Evolutionary conservation across 768 basidiomycete genomes (phyloP).

Genomic region (Glaciozyma martinii): DNA sequence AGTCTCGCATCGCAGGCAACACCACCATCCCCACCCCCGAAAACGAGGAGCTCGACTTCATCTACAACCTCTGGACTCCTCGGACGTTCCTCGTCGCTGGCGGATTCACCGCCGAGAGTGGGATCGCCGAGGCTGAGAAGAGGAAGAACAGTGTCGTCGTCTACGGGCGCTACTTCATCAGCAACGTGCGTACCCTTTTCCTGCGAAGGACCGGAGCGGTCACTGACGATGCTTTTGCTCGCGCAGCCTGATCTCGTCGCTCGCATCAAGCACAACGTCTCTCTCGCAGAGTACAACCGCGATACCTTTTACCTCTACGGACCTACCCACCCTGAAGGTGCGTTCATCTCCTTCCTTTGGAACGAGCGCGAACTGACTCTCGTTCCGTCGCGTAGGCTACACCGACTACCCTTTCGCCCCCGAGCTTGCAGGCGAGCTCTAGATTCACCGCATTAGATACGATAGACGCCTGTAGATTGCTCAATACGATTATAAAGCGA

Average conservation of each 20-base stretch:
- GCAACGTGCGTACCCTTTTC: neutral
- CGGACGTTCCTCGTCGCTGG: slow-evolving; percentile 8
- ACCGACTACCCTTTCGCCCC: slow-evolving; percentile 18
- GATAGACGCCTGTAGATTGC: no score
- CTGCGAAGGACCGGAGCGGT: neutral
- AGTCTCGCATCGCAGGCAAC: slow-evolving; percentile 33
- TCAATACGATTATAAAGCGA: no score
- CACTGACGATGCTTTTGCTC: neutral
- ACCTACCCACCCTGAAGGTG: neutral
- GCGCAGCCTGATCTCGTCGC: slow-evolving; percentile 19
- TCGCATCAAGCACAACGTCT: slow-evolving; percentile 14
- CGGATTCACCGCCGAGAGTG: neutral
- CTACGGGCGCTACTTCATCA: slow-evolving; percentile 8
- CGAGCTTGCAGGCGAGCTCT: no score
- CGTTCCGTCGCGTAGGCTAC: neutral
- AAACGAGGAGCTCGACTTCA: slow-evolving; percentile 1
- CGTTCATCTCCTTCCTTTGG: neutral
- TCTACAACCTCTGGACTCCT: neutral
- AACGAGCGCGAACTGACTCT: neutral
- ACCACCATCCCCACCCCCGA: slow-evolving; percentile 13
- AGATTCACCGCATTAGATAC: no score
- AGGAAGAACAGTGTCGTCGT: slow-evolving; percentile 5
- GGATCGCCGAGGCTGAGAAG: neutral
- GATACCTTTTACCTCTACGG: slow-evolving; percentile 26
- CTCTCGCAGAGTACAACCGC: slow-evolving; percentile 22